Conservation (phyloP, 2,329 filamentous ascomycete species). For the Sporothrix sp. region DNA sequence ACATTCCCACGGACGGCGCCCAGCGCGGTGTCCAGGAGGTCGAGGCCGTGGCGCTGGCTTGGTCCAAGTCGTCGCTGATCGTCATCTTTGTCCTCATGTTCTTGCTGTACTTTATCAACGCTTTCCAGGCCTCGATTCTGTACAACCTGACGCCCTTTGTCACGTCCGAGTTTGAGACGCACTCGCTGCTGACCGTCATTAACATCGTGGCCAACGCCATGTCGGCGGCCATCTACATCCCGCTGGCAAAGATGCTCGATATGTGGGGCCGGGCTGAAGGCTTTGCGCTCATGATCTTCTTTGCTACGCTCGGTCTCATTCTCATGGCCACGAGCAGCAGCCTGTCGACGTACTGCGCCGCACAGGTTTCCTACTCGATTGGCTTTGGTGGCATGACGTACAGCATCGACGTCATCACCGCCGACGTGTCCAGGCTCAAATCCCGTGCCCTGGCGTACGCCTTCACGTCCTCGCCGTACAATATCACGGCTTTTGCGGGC, state of each 20-base stretch:
- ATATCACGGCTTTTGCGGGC: constrained; percentile 52
- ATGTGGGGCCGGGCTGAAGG: constrained; percentile 39
- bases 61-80: constrained; percentile 31
- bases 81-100: constrained; percentile 37
- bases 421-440: constrained; percentile 53
- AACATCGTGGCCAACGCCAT: constrained; percentile 45
- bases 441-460: constrained; percentile 54
- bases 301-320: constrained; percentile 41
- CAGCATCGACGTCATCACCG: constrained; percentile 52
- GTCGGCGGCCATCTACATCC: constrained; percentile 46
- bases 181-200: constrained; percentile 45
- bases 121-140: constrained; percentile 35
- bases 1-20: constrained; percentile 15
- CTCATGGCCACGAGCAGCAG: constrained; percentile 50
- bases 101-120: constrained; percentile 41
- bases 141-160: constrained; percentile 29
- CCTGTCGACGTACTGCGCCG: constrained; percentile 40
- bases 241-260: constrained; percentile 39
- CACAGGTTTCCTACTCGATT: constrained; percentile 50
- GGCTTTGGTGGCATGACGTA: constrained; percentile 33
- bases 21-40: constrained; percentile 39
- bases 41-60: constrained; percentile 37
- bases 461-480: constrained; percentile 52
- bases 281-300: constrained; percentile 30
- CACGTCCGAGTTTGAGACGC: constrained; percentile 40